Percentiles rank a stretch among this genome's conserved stretches.
Evolutionary conservation across 139 green algal species (phyloP).

Genomic region (Micromonas pusilla): DNA sequence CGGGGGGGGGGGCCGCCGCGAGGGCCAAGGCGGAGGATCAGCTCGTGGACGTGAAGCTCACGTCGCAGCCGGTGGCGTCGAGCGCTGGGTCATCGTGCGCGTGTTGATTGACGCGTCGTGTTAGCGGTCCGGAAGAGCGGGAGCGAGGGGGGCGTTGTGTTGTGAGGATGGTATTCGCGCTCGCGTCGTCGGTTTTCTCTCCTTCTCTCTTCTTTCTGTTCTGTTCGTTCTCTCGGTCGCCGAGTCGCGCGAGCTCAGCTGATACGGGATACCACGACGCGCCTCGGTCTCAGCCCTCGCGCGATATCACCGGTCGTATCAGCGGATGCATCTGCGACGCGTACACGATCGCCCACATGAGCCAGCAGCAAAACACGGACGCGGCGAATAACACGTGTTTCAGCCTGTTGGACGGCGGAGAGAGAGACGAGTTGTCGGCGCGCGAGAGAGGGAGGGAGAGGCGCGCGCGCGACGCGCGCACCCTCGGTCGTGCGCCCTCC

Average conservation of each 20-base stretch:
- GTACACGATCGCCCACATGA: constrained; percentile 69
- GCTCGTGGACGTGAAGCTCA: constrained; percentile 85
- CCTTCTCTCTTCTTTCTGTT: too few relatives aligned
- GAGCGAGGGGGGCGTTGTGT: too few relatives aligned
- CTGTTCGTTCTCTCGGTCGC: too few relatives aligned
- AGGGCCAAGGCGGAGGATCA: constrained; percentile 62
- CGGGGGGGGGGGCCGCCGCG: background rate
- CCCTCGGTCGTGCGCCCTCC: background rate
- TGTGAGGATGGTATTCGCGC: too few relatives aligned
- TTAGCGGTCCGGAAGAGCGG: too few relatives aligned
- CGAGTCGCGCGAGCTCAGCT: too few relatives aligned
- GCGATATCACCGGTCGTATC: constrained; percentile 44
- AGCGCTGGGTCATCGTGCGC: constrained; percentile 4
- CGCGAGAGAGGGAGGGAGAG: background rate
- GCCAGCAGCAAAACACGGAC: constrained; percentile 52
- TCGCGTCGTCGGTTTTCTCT: too few relatives aligned
- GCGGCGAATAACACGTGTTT: constrained; percentile 39
- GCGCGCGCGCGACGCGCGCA: background rate
- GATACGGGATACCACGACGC: too few relatives aligned
- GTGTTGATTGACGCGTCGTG: background rate
- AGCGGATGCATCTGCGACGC: constrained; percentile 69
- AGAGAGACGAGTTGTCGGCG: background rate
- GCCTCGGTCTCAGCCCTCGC: background rate
- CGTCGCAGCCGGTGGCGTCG: constrained; percentile 2
- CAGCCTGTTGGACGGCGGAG: background rate